Evolutionary conservation across 331 rosid genomes (phyloP), one percentile per base, ranked within the genome.

Genomic region (Spiraea crenata): DNA sequence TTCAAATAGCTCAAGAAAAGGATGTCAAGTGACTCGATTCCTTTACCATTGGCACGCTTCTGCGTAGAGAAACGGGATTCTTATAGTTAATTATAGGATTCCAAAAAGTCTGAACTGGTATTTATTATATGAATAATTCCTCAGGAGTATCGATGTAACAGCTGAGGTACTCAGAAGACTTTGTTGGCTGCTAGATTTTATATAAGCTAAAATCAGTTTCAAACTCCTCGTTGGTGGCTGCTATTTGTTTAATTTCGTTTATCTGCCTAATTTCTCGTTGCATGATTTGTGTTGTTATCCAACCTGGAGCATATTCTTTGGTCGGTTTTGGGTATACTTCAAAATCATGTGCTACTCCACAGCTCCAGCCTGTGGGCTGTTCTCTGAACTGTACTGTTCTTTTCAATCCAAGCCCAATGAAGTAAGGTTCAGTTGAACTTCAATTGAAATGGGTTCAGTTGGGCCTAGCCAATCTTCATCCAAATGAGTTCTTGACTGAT

Each of bases 271-370:
- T 12, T 41, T 42, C 55, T 9, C 35, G 64, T 69, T 54, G 54
- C 64, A 42, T 69, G 44, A 69, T 59, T 57, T 69, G 55, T 37
- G 42, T 17, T 10, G 15, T 51, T 50, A 13, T 38, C 38, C n/a
- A 67, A 50, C 38, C 48, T 12, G 62, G 72, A 68, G 20, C 10
- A 51, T 51, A 25, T 38, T 51, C 12, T 49, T 37, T 39, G 41
- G 72, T 67, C 72, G 47, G 49, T 51, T 38, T 67, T 17, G 37
- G 51, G 62, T 67, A 15, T 9, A 0, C 31, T 25, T 25, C 31
- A 25, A 0, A 25, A 25, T 46, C 65, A 60, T 31, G 65, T 61
- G 65, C 31, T 37, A 11, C 19, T 40, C 47, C 66, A 62, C 35
- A 25, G 31, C 31, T 25, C 31, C 31, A 25, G 31, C 31, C 31